Evolutionary conservation across 2,329 filamentous ascomycete species (phyloP).

Genomic region (Colletotrichum lindemuthianum): DNA sequence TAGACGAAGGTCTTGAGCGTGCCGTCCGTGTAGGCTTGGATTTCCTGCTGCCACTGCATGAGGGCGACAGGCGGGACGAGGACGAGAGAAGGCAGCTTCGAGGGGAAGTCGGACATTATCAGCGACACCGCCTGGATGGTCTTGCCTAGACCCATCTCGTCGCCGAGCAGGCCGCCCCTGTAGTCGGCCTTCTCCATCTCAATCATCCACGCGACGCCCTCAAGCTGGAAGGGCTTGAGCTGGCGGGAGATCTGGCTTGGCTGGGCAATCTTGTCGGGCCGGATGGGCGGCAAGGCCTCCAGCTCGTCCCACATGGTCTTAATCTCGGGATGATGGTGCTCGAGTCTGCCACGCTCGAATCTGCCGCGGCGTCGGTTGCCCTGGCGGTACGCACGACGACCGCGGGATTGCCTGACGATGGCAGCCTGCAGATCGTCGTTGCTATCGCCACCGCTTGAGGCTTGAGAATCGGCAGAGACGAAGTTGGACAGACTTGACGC

Average conservation of each 20-base stretch:
- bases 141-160: constrained; percentile 99
- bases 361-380: constrained; percentile 41
- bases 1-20: constrained; percentile 91
- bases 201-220: constrained; percentile 94
- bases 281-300: constrained; percentile 73
- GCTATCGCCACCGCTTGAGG: constrained; percentile 9
- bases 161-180: constrained; percentile 89
- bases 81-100: constrained; percentile 80
- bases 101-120: constrained; percentile 97
- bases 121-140: constrained; percentile 98
- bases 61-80: constrained; percentile 92
- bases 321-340: constrained; percentile 80
- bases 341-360: constrained; percentile 73
- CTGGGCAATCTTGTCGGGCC: constrained; percentile 71
- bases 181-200: constrained; percentile 87
- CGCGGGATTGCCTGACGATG: constrained; percentile 37
- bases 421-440: constrained; percentile 8
- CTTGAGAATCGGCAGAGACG: constrained; percentile 1
- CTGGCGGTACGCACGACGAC: constrained; percentile 47
- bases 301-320: constrained; percentile 87
- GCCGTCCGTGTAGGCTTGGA: constrained; percentile 83
- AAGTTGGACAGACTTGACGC: constrained; percentile 13
- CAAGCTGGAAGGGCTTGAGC: constrained; percentile 92
- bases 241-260: constrained; percentile 82
- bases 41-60: constrained; percentile 93